Base-by-base conservation (phyloP, 2,329 filamentous ascomycete genomes). In the Talaromyces sp. region DNA sequence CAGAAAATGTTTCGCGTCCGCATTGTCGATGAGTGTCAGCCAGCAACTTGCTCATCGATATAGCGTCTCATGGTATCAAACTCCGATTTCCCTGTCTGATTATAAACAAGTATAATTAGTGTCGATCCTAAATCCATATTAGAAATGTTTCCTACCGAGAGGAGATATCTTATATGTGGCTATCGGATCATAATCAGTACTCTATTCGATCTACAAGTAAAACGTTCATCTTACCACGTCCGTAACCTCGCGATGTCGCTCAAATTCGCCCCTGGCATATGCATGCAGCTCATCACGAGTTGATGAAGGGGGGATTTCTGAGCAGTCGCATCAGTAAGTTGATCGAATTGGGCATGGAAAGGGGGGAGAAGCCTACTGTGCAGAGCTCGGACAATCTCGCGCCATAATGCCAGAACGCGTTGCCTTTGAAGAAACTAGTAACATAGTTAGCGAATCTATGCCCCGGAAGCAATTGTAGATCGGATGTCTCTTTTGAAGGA, bases 41-140 rank as follows among this genome's bases (percentile, higher is more conserved):
- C 56, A 35, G 60, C 62, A 37, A 69, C 66, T 57, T 77, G 70
- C 59, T 78, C 75, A 49, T 78, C 75, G 24, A 79, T 73, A 63
- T 78, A 77, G 35, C 76, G 68, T 49, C 65, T 71, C 74, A 78
- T 77, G 4, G 68, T 73, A 49, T 78, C 73, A 44, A 77, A 78
- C 54, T 79, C 76, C 2, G 75, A 61, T 55, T 78, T 78, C 3
- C 76, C 76, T 14, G 75, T 77, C 69, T 75, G 37, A 27, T 22
- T 11, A 49, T 45, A 24, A 19, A 35, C 54, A 4, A 57, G 47
- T 19, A n/a, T 19, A 1, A 20, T 61, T 42, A 60, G 57, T 19
- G 49, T 5, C 20, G 7, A 8, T 14, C 2, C 11, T 27, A 30
- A 37, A 46, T 24, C 11, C 32, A 40, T 9, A 14, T 3, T 27